Evolutionary conservation across 2,329 filamentous ascomycete genomes (phyloP).

Genomic region (Leptographium procerum): DNA sequence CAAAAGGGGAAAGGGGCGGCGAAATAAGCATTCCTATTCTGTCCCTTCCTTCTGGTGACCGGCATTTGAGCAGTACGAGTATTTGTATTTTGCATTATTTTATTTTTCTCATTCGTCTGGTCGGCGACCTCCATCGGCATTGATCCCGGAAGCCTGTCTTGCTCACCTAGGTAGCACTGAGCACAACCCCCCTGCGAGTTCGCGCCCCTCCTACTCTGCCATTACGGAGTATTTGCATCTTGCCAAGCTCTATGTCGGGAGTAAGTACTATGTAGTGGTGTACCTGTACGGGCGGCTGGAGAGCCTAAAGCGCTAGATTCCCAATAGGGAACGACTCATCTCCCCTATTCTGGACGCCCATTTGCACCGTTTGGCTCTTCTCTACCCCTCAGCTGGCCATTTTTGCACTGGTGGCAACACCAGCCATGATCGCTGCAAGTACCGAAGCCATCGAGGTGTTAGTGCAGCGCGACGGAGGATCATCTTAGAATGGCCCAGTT

Average conservation of each 20-base stretch:
- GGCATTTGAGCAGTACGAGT: not conserved
- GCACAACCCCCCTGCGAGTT: not conserved
- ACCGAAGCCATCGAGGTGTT: slow-evolving; percentile 4
- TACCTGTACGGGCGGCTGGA: not conserved
- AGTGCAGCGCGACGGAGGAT: slow-evolving; percentile 5
- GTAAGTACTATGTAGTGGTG: not conserved
- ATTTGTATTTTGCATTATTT: not conserved
- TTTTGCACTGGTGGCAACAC: not conserved
- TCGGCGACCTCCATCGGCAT: slow-evolving; percentile 6
- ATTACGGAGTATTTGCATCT: not conserved
- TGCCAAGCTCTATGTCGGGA: too few relatives aligned
- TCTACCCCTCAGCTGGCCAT: not conserved
- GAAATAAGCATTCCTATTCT: not conserved
- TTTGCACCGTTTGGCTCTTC: not conserved
- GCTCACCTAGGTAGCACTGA: not conserved
- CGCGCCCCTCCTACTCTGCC: not conserved
- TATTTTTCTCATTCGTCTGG: not conserved
- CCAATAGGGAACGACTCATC: not conserved
- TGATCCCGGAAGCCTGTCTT: not conserved
- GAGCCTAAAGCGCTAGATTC: not conserved
- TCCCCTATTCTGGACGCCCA: not conserved
- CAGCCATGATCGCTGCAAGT: slow-evolving; percentile 7
- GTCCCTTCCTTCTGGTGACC: not conserved
- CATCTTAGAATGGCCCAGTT: not conserved
- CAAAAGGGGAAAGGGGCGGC: not conserved